Conservation (phyloP, 2,329 filamentous ascomycete genomes). For the Colletotrichum zoysiae region DNA sequence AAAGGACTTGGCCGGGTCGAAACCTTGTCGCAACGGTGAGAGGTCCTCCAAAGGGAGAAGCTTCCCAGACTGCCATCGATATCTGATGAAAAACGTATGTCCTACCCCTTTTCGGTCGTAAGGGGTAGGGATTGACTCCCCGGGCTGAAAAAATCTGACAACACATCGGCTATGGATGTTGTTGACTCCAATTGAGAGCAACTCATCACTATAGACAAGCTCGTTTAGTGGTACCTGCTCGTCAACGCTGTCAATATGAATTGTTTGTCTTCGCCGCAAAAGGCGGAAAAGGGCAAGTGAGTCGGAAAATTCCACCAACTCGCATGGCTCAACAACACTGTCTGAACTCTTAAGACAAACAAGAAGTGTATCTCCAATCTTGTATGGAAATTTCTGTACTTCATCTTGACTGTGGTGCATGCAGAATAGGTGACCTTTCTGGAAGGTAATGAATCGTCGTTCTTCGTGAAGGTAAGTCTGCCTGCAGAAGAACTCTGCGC, state of each 20-base stretch:
- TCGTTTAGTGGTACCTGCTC: slow-evolving; percentile 64
- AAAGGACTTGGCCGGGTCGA: slow-evolving; percentile 56
- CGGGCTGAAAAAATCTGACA: slow-evolving; percentile 65
- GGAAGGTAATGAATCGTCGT: slow-evolving; percentile 72
- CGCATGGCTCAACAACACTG: slow-evolving; percentile 68
- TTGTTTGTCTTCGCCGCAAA: slow-evolving; percentile 62
- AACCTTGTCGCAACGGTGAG: slow-evolving; percentile 64
- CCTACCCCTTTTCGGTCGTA: slow-evolving; percentile 76
- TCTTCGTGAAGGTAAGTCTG: slow-evolving; percentile 74
- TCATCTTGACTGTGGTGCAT: slow-evolving; percentile 52
- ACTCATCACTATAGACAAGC: slow-evolving; percentile 66
- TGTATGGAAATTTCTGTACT: slow-evolving; percentile 49
- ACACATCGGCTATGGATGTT: slow-evolving; percentile 69
- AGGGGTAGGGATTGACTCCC: slow-evolving; percentile 66
- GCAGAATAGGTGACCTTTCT: slow-evolving; percentile 68
- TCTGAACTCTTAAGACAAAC: slow-evolving; percentile 48
- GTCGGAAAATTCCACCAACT: slow-evolving; percentile 59
- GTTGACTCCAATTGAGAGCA: slow-evolving; percentile 52
- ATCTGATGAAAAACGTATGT: slow-evolving; percentile 74
- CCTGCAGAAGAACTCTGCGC: slow-evolving; percentile 73
- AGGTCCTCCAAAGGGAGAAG: slow-evolving; percentile 45
- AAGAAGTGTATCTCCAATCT: slow-evolving; percentile 72
- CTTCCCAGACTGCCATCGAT: slow-evolving; percentile 43
- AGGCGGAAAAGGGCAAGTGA: slow-evolving; percentile 60
- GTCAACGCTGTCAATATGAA: slow-evolving; percentile 53